Base-by-base conservation (phyloP, 2,329 filamentous ascomycete genomes). In the Tolypocladium endophyticum region DNA sequence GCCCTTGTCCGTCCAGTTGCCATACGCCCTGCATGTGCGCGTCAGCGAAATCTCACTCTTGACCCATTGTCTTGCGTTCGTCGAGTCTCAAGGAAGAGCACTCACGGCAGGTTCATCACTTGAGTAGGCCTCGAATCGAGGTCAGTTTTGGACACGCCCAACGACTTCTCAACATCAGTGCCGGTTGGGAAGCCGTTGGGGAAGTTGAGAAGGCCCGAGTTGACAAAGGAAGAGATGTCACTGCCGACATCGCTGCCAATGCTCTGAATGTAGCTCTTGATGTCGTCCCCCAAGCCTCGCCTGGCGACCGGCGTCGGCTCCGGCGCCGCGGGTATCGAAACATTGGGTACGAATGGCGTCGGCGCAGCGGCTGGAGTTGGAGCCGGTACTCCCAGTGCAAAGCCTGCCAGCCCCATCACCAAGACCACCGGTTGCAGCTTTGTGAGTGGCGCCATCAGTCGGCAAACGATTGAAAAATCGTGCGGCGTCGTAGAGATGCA, bases 1-100 rank as follows among this genome's bases (percentile, higher is more conserved):
- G 39, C 87, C 87, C 60, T 84, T 73, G n/a, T 86, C 78, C 1
- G 89, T 92, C 85, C 87, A 92, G 64, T 92, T 92, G n/a, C 80
- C 89, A 64, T 88, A 88, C 14, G 77, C 77, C n/a, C 77, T 80
- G 57, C 7, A 33, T 20, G 43, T 2, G 28, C 20, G 45, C 30
- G 16, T 11, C n/a, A 41, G n/a, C 11, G 18, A 16, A 50, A 23
- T 9, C 30, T 53, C 50, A 14, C 38, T 63, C 14, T 58, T 28
- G 33, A 23, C 11, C 2, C 18, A 28, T 14, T 30, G 23, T 20
- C 25, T 18, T 25, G 12, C 36, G 30, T 5, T 23, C 3, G 8
- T 25, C 9, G 3, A 7, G 8, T 38, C 36, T 3, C 39, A n/a
- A n/a, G 2, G 11, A 33, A 28, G 25, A 20, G 7, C 4, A 70